Evolutionary conservation across 257 asterid species (phyloP), one percentile per base, ranked within the genome.

Genomic region (Phtheirospermum japonicum): DNA sequence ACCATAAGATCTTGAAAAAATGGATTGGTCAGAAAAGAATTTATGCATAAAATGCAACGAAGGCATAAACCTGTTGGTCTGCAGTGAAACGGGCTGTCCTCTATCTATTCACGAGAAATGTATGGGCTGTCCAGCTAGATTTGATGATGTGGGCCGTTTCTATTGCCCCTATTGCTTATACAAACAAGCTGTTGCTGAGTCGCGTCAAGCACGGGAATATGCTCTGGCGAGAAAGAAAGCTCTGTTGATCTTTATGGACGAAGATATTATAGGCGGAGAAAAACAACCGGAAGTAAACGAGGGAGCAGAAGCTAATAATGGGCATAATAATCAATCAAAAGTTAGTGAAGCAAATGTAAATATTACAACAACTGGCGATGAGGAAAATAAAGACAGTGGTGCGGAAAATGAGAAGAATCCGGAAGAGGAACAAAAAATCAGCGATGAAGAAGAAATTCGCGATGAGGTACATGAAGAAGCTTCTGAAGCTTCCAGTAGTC

Each of bases 151-250:
- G 14, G 90, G 85, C 5, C 70, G 59, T 69, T 91, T 85, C 78
- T 81, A 74, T 56, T 91, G 98, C 84, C 96, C 96, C 28, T 80
- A 84, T 71, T 91, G 98, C 71, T 63, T 65, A 4, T 86, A 70
- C 72, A 78, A 73, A 73, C 71, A 60, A 74, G 73, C 86, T 63
- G 70, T 70, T 68, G 85, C 75, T 57, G 86, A 78, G 67, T 54
- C 53, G 32, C 67, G 51, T 11, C 84, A 20, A 70, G 88, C 92
- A 66, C 67, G 76, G 79, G 85, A 79, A 67, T 58, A 72, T 71
- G 88, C 77, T 75, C 40, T 73, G 72, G 71, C 68, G 2, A 79
- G 73, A 74, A 84, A 78, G 87, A 78, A 79, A 69, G 91, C 80
- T 66, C 70, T 91, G 64, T 61, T 77, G 63, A 49, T 11, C 59